These are phyloP conservation scores for Clitopilus passeckerianus DNA, from an alignment of 768 basidiomycete genomes.

Conservation along the genomic window DNA sequence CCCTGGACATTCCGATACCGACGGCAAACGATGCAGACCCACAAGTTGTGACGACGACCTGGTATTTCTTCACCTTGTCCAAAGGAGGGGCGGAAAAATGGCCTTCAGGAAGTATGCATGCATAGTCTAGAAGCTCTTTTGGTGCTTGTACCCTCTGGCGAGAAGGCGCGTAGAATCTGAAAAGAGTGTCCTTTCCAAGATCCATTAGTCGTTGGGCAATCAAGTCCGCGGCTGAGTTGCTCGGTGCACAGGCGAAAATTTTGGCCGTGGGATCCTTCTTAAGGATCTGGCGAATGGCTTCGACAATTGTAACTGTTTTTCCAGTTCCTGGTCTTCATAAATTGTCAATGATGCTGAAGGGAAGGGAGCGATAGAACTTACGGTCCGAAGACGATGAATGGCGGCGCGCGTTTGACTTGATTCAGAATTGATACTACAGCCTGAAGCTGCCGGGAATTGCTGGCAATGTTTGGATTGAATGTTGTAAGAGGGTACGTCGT, in stretches of 20 bases:
- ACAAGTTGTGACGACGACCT: constrained; percentile 61
- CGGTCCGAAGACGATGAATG: constrained; percentile 63
- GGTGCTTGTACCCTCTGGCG: constrained; percentile 40
- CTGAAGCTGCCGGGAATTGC: constrained; percentile 41
- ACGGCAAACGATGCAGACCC: constrained; percentile 53
- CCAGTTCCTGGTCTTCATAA: constrained; percentile 53
- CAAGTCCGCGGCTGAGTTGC: constrained; percentile 63
- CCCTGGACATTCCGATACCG: constrained; percentile 51
- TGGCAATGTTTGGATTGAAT: constrained; percentile 37
- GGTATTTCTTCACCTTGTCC: constrained; percentile 32
- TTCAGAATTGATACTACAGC: constrained; percentile 43
- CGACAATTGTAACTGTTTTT: constrained; percentile 63
- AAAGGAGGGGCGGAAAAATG: constrained; percentile 36
- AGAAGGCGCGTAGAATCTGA: constrained; percentile 53
- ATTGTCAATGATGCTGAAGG: neutral
- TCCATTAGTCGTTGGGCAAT: constrained; percentile 39
- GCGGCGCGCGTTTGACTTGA: constrained; percentile 38
- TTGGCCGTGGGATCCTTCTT: constrained; percentile 26
- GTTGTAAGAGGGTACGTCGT: constrained; percentile 14
- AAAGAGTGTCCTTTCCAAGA: constrained; percentile 31
- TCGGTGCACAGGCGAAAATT: constrained; percentile 60
- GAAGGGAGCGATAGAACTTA: constrained; percentile 22
- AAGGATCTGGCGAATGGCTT: constrained; percentile 54
- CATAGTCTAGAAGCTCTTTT: constrained; percentile 12
- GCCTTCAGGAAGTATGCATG: too few species aligned